These are phyloP conservation scores for Gossypium schwendimanii DNA, from an alignment of 441 rosid genomes.

Conservation along the genomic window DNA sequence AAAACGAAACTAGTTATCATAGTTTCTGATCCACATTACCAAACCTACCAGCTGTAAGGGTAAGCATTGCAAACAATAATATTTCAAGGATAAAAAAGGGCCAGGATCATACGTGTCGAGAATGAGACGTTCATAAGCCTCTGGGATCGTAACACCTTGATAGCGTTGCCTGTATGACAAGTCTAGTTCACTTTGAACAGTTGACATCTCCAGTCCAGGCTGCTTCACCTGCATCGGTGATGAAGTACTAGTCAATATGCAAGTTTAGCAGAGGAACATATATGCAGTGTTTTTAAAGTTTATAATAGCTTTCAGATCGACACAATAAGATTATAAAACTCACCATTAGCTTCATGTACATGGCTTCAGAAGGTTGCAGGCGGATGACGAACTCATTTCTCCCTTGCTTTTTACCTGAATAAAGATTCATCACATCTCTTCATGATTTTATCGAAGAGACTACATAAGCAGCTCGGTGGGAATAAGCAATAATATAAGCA, in stretches of 20 bases:
- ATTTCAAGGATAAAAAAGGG: constrained; percentile 1
- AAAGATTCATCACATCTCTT: background rate
- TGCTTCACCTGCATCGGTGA: constrained; percentile 66
- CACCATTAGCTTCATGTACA: constrained; percentile 94
- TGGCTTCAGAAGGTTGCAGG: constrained; percentile 88
- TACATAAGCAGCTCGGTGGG: background rate
- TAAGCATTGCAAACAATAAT: background rate
- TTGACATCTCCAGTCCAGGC: constrained; percentile 93
- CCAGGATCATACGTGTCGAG: constrained; percentile 74
- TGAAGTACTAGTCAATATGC: background rate
- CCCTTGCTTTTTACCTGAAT: constrained; percentile 83
- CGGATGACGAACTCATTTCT: constrained; percentile 97
- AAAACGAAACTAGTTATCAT: background rate
- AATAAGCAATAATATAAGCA: background rate
- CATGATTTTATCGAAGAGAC: background rate
- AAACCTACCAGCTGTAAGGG: background rate
- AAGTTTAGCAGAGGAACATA: too few relatives aligned
- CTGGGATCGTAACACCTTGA: constrained; percentile 72
- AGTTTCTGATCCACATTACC: background rate
- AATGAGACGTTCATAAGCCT: constrained; percentile 94
- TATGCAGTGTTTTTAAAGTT: background rate
- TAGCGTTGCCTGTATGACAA: constrained; percentile 89
- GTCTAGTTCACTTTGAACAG: constrained; percentile 93
- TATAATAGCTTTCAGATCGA: background rate
- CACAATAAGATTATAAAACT: constrained; percentile 14